phyloP scores from a whole-genome alignment of 1,284 basidiomycete genomes.

The Leccinum pachyderme region DNA sequence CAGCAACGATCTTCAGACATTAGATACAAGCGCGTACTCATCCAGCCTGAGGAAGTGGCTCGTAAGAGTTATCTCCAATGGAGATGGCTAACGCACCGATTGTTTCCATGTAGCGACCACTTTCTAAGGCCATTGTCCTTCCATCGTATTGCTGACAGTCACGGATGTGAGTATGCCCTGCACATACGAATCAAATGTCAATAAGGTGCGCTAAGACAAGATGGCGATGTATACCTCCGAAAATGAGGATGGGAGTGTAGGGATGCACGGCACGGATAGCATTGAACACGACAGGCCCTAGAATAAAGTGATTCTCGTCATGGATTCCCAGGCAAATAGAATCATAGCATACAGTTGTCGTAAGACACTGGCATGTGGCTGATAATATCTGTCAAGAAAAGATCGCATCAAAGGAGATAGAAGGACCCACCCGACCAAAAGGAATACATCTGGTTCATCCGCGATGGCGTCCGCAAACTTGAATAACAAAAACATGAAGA shows the following conservation, averaged over 20 bases:
- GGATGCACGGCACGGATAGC: slow-evolving; percentile 74
- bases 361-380: slow-evolving; percentile 70
- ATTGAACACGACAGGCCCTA: slow-evolving; percentile 70
- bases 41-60: slow-evolving; percentile 28
- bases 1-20: background rate
- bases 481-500: background rate
- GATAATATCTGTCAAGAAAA: slow-evolving; percentile 3
- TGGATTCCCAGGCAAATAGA: background rate
- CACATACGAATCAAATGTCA: background rate
- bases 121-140: slow-evolving; percentile 71
- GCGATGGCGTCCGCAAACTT: slow-evolving; percentile 76
- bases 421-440: slow-evolving; percentile 58
- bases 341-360: slow-evolving; percentile 52
- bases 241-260: slow-evolving; percentile 72
- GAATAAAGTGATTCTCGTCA: background rate
- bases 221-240: slow-evolving; percentile 52
- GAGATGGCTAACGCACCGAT: slow-evolving; percentile 47
- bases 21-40: slow-evolving; percentile 24
- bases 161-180: slow-evolving; percentile 75
- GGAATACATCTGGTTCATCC: slow-evolving; percentile 81
- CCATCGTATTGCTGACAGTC: slow-evolving; percentile 68
- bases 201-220: background rate
- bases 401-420: background rate
- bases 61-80: background rate
- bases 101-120: slow-evolving; percentile 87